Conservation (phyloP, 2,329 filamentous ascomycete genomes). For the Aureobasidium sp. region DNA sequence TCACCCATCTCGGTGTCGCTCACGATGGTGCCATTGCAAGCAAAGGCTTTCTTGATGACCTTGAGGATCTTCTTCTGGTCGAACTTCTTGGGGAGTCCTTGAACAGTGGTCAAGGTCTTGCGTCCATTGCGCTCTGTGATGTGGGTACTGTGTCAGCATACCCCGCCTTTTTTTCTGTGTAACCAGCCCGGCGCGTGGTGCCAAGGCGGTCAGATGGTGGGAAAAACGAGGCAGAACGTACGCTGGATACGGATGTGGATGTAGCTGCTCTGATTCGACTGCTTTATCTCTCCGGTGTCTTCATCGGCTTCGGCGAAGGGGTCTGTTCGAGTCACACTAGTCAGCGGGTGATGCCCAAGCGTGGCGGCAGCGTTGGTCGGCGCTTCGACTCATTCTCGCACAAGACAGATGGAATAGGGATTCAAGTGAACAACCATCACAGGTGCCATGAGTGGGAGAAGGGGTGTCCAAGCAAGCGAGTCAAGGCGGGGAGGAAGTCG, state of each 20-base stretch:
- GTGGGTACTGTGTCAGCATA: conserved; percentile 33
- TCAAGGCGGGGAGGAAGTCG: conserved; percentile 1
- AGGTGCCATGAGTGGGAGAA: not conserved
- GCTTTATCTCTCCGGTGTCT: conserved; percentile 91
- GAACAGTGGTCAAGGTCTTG: conserved; percentile 99
- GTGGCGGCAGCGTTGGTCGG: conserved; percentile 1
- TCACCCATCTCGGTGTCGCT: conserved; percentile 94
- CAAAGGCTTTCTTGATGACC: conserved; percentile 99
- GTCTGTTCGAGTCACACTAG: conserved; percentile 51
- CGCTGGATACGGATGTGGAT: conserved; percentile 99
- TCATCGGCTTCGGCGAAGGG: conserved; percentile 99
- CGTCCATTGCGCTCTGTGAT: conserved; percentile 96
- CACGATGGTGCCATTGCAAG: conserved; percentile 99
- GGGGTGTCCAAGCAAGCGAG: not conserved
- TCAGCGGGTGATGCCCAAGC: conserved; percentile 13
- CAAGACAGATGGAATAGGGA: not conserved
- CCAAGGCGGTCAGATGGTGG: not conserved
- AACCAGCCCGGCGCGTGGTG: not conserved
- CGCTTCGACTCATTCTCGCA: not conserved
- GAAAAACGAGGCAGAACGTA: conserved; percentile 45
- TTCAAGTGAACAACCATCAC: not conserved
- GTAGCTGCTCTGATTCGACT: conserved; percentile 80
- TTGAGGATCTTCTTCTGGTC: conserved; percentile 99
- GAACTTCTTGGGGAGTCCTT: conserved; percentile 97
- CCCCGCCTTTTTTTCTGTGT: conserved; percentile 9